phyloP scores from a whole-genome alignment of 2,329 filamentous ascomycete genomes.

The Aspergillus eucalypticola region DNA sequence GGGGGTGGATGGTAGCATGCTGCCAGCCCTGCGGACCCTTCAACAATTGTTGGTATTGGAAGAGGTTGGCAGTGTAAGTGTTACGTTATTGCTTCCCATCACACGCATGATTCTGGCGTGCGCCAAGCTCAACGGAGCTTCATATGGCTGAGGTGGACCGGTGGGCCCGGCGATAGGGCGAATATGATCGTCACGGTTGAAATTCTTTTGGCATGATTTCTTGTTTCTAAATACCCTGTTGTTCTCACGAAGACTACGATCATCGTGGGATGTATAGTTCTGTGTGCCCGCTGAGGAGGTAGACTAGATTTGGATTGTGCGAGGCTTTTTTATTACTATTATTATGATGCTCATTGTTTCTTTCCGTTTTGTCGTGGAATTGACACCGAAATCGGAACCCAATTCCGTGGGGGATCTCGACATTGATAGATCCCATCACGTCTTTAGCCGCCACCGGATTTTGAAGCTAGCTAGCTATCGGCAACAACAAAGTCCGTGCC shows the following conservation, averaged over 20 bases:
- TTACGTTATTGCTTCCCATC: conserved; percentile 14
- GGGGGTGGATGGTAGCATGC: conserved; percentile 3
- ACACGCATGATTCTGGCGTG: conserved; percentile 18
- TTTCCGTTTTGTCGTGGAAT: background rate
- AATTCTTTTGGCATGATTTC: background rate
- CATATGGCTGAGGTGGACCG: background rate
- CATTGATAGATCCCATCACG: background rate
- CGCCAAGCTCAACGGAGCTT: conserved; percentile 8
- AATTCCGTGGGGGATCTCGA: background rate
- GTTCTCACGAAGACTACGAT: background rate
- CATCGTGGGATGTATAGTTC: background rate
- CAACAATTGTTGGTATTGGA: conserved; percentile 10
- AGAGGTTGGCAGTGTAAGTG: conserved; percentile 6
- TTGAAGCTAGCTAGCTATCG: no score
- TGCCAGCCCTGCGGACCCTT: conserved; percentile 10
- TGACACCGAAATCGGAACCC: background rate
- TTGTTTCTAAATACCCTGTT: background rate
- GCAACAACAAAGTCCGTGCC: no score
- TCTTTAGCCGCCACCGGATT: background rate
- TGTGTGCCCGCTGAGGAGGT: background rate
- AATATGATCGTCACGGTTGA: background rate
- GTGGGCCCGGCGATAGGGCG: background rate
- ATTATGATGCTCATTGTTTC: no score
- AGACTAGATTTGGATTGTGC: background rate
- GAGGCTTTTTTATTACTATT: background rate